Evolutionary conservation across 352 stramenopile genomes (phyloP).

Genomic region (Phytophthora ohioensis): DNA sequence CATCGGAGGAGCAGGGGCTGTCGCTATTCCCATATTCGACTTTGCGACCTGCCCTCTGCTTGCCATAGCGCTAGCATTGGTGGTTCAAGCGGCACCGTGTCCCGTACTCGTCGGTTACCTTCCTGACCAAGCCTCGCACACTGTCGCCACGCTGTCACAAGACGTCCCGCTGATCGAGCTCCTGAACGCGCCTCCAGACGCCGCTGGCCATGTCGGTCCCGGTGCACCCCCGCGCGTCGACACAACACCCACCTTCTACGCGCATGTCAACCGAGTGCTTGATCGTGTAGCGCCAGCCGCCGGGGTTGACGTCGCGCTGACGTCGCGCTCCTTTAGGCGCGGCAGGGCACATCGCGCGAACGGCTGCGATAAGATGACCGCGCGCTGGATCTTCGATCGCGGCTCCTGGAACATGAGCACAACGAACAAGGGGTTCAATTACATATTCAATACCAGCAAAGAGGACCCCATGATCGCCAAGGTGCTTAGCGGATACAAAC

Average conservation of each 20-base stretch:
- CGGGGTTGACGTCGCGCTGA: conserved; percentile 1
- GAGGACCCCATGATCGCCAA: conserved; percentile 25
- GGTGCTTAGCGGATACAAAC: neutral
- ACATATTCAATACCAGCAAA: conserved; percentile 28
- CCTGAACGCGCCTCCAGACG: too few relatives aligned
- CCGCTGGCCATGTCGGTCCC: too few relatives aligned
- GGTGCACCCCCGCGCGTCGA: too few relatives aligned
- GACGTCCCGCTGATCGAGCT: too few relatives aligned
- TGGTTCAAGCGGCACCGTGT: too few relatives aligned
- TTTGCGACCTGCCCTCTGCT: too few relatives aligned
- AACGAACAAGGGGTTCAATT: conserved; percentile 32
- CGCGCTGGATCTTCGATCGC: conserved; percentile 25
- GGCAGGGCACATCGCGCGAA: conserved; percentile 19
- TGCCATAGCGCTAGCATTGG: too few relatives aligned
- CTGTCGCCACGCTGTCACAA: too few relatives aligned
- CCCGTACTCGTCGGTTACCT: too few relatives aligned
- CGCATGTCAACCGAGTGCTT: conserved; percentile 33
- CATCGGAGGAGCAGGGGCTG: too few relatives aligned
- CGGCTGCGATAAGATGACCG: conserved; percentile 6
- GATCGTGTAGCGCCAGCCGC: conserved; percentile 1
- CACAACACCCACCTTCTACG: neutral
- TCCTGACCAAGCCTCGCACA: too few relatives aligned
- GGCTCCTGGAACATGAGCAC: conserved; percentile 30
- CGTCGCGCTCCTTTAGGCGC: conserved; percentile 36
- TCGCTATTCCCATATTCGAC: too few relatives aligned